phyloP scores from a whole-genome alignment of 2,329 filamentous ascomycete species.

The Nannizziopsis arthrosporioides region DNA sequence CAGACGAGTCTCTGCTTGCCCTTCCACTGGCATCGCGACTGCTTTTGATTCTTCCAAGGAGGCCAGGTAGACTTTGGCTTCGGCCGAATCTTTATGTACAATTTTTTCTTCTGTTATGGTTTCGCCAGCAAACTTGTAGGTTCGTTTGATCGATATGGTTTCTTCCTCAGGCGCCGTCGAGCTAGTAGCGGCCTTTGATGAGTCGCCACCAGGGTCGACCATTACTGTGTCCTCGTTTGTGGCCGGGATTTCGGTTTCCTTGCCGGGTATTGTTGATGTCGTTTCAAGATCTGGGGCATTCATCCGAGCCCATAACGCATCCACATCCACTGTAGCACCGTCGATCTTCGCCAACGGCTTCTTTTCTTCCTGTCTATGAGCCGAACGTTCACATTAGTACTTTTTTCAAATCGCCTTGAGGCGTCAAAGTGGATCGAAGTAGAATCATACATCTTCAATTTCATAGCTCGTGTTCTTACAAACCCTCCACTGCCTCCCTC shows the following conservation, averaged over 20 bases:
- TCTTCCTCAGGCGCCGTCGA: constrained; percentile 25
- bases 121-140: constrained; percentile 48
- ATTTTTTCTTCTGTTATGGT: constrained; percentile 43
- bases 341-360: constrained; percentile 38
- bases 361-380: constrained; percentile 35
- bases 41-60: constrained; percentile 22
- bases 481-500: constrained; percentile 39
- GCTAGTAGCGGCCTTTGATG: not conserved
- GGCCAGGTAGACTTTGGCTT: constrained; percentile 44
- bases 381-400: constrained; percentile 4
- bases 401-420: not conserved
- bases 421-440: constrained; percentile 4
- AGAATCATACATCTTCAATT: constrained; percentile 33
- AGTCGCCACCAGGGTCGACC: not conserved
- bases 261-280: constrained; percentile 13
- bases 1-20: constrained; percentile 16
- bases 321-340: constrained; percentile 43
- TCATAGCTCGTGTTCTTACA: constrained; percentile 45
- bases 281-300: constrained; percentile 26
- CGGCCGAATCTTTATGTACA: constrained; percentile 43
- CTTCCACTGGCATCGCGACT: constrained; percentile 16
- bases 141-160: constrained; percentile 45
- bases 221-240: constrained; percentile 14
- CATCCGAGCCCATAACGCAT: constrained; percentile 44
- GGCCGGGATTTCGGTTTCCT: constrained; percentile 14